These are phyloP conservation scores for Fusarium xyrophilum DNA, from an alignment of 2,329 filamentous ascomycete species.

Conservation along the genomic window DNA sequence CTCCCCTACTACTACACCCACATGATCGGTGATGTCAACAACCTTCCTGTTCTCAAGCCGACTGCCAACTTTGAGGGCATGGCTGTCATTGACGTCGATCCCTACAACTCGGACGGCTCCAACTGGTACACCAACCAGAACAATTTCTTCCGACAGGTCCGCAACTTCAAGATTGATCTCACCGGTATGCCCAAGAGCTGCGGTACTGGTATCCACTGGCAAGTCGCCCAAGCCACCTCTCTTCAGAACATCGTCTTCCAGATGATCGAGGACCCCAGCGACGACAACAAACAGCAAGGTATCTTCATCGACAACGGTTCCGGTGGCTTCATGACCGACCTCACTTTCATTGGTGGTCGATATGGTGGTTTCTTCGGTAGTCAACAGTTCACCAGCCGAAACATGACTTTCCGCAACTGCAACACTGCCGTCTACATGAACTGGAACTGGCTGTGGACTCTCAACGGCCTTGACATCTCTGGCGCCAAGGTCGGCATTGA, in stretches of 20 bases:
- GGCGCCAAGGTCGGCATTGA: slow-evolving; percentile 79
- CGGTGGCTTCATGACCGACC: slow-evolving; percentile 82
- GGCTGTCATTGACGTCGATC: slow-evolving; percentile 87
- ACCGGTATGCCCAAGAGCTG: slow-evolving; percentile 66
- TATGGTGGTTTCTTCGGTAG: slow-evolving; percentile 82
- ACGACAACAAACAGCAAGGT: slow-evolving; percentile 73
- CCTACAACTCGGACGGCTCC: slow-evolving; percentile 71
- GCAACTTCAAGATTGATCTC: slow-evolving; percentile 82
- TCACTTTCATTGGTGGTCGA: slow-evolving; percentile 82
- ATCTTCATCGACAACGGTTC: slow-evolving; percentile 88
- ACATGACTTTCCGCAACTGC: slow-evolving; percentile 81
- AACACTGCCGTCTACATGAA: slow-evolving; percentile 86
- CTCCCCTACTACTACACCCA: slow-evolving; percentile 93
- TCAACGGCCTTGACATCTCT: slow-evolving; percentile 78
- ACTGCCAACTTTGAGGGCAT: slow-evolving; percentile 77
- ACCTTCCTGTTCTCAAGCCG: slow-evolving; percentile 78
- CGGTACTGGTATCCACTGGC: slow-evolving; percentile 82
- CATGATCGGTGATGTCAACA: slow-evolving; percentile 80
- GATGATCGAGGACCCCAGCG: slow-evolving; percentile 72
- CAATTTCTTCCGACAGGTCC: slow-evolving; percentile 84
- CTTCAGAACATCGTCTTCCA: slow-evolving; percentile 83
- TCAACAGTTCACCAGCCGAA: slow-evolving; percentile 87
- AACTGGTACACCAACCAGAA: slow-evolving; percentile 84
- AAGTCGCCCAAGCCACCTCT: slow-evolving; percentile 82
- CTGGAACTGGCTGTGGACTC: slow-evolving; percentile 89